These are phyloP conservation scores for Epichloe coenophiala DNA, from an alignment of 2,329 filamentous ascomycete species.

Conservation along the genomic window DNA sequence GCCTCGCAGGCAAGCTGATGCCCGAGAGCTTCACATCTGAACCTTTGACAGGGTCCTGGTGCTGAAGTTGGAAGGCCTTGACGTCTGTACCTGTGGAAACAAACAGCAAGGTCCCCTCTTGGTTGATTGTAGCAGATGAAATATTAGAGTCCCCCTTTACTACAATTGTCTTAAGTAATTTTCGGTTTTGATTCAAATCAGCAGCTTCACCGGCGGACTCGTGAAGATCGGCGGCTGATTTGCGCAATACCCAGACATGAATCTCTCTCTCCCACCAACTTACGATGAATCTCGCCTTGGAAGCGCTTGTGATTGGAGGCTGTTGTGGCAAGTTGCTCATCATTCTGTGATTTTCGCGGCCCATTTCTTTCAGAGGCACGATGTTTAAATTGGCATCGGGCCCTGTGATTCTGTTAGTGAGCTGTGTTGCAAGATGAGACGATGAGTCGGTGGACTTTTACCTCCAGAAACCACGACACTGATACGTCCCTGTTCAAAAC, in stretches of 20 bases:
- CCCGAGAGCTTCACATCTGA: slow-evolving; percentile 59
- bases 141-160: slow-evolving; percentile 66
- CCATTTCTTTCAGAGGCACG: slow-evolving; percentile 57
- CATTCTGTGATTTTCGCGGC: slow-evolving; percentile 71
- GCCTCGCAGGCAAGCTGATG: slow-evolving; percentile 44
- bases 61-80: slow-evolving; percentile 61
- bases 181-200: slow-evolving; percentile 40
- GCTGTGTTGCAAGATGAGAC: background rate
- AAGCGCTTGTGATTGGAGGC: slow-evolving; percentile 58
- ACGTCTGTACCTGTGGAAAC: slow-evolving; percentile 61
- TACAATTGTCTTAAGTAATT: slow-evolving; percentile 55
- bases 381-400: slow-evolving; percentile 77
- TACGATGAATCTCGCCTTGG: slow-evolving; percentile 60
- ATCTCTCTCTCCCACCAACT: slow-evolving; percentile 95
- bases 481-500: slow-evolving; percentile 70
- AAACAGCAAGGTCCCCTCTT: slow-evolving; percentile 59
- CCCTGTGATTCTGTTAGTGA: slow-evolving; percentile 33
- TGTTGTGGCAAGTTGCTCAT: slow-evolving; percentile 76
- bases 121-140: slow-evolving; percentile 57
- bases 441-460: slow-evolving; percentile 25
- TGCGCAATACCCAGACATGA: slow-evolving; percentile 58
- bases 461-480: slow-evolving; percentile 88
- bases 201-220: slow-evolving; percentile 24
- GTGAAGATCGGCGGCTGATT: slow-evolving; percentile 32
- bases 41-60: slow-evolving; percentile 32